Evolutionary conservation across 441 rosid species (phyloP).

Genomic region (Cnidoscolus chayamansa): DNA sequence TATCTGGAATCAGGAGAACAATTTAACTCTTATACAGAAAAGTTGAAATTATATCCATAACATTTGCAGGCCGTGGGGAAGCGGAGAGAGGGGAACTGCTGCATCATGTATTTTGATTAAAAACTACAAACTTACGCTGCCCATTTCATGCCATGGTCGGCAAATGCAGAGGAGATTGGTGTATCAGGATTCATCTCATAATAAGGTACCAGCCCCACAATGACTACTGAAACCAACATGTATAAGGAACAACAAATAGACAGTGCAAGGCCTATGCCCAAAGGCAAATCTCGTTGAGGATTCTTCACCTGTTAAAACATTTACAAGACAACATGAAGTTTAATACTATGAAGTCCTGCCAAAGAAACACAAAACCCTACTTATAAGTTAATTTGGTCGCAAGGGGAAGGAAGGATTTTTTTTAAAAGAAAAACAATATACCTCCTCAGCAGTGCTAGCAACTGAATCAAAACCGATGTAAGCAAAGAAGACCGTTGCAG

Average conservation of each 20-base stretch:
- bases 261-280: slow-evolving; percentile 84
- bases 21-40: slow-evolving; percentile 10
- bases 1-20: slow-evolving; percentile 46
- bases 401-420: not conserved
- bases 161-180: slow-evolving; percentile 93
- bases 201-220: slow-evolving; percentile 95
- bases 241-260: slow-evolving; percentile 79
- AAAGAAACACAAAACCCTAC: not conserved
- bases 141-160: slow-evolving; percentile 91
- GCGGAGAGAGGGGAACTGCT: not conserved
- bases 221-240: slow-evolving; percentile 84
- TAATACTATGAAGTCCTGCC: slow-evolving; percentile 9
- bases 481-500: slow-evolving; percentile 93
- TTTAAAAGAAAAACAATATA: slow-evolving; percentile 10
- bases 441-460: slow-evolving; percentile 99
- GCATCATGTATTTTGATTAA: not conserved
- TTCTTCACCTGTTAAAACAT: slow-evolving; percentile 67
- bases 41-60: slow-evolving; percentile 2
- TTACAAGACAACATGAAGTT: slow-evolving; percentile 11
- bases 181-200: slow-evolving; percentile 95
- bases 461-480: slow-evolving; percentile 95
- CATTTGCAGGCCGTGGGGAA: not conserved
- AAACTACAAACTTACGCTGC: slow-evolving; percentile 65
- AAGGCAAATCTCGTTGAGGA: slow-evolving; percentile 93
- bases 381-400: not conserved